These are phyloP conservation scores for Kazachstania africana DNA, from an alignment of 805 yeast species.

Conservation along the genomic window DNA sequence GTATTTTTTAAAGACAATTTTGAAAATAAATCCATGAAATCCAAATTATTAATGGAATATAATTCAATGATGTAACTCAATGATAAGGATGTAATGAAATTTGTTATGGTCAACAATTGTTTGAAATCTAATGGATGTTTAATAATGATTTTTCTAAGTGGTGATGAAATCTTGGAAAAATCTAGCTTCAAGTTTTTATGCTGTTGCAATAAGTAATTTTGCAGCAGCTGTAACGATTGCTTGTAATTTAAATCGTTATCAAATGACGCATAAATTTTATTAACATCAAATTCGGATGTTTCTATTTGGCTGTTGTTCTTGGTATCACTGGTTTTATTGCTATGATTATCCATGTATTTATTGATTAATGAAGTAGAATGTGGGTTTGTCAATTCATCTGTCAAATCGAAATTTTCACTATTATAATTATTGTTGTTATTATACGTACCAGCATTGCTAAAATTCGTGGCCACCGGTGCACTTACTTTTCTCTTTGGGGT, in stretches of 20 bases:
- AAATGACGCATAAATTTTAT: slow-evolving; percentile 1
- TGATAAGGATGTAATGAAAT: slow-evolving; percentile 22
- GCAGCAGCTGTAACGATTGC: slow-evolving; percentile 11
- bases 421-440: neutral
- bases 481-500: slow-evolving; percentile 13
- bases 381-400: slow-evolving; percentile 17
- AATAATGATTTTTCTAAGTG: slow-evolving; percentile 14
- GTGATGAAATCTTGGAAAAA: slow-evolving; percentile 8
- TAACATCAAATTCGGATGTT: neutral
- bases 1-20: slow-evolving; percentile 10
- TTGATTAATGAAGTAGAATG: slow-evolving; percentile 17
- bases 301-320: neutral
- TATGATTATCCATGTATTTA: slow-evolving; percentile 13
- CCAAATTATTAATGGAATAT: slow-evolving; percentile 21
- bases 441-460: slow-evolving; percentile 2
- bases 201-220: slow-evolving; percentile 7
- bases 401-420: slow-evolving; percentile 17
- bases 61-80: slow-evolving; percentile 20
- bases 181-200: slow-evolving; percentile 3
- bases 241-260: slow-evolving; percentile 1
- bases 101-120: slow-evolving; percentile 16
- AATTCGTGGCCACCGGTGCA: slow-evolving; percentile 13
- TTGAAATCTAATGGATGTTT: slow-evolving; percentile 22
- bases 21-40: slow-evolving; percentile 8
- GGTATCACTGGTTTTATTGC: neutral